Base-by-base conservation (phyloP, 306 rosid genomes). In the Cicer arietinum region DNA sequence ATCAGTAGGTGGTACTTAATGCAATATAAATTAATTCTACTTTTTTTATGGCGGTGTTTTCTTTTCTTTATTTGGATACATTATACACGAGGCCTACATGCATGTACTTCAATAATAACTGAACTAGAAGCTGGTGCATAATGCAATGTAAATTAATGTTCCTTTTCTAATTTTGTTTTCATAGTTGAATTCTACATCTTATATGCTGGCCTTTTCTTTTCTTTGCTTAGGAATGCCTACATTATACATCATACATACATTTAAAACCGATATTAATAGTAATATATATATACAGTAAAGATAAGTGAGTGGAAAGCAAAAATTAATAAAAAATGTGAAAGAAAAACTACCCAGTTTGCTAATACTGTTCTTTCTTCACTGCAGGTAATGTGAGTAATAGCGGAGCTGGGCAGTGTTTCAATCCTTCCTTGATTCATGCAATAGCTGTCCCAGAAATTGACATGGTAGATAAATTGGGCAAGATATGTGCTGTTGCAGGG, bases 341-440 rank as follows among this genome's bases (percentile, higher is more conserved):
- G 43, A 51, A 25, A 52, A 68, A 30, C 48, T 16, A 10, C 56
- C 72, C 18, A 30, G 16, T 65, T 70, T 25, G 45, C 37, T 63
- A 7, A 71, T 57, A 20, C 10, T 77, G 60, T 66, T 54, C 62
- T 73, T 81, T 77, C 67, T 48, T 45, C 20, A 43, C 69, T 81
- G 82, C 91, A 94, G 97, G 90, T 62, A 73, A 82, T 11, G 52
- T 65, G 62, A 76, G 85, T 67, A 75, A 84, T 56, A 72, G 82
- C 41, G 68, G 20, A 43, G 42, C 89, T 2, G 95, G 87, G 50
- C 95, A 89, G 75, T 90, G 88, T 83, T 83, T 83, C 59, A 94
- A 94, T 85, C 99, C 97, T 75, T 94, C 99, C 78, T 89, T 90
- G 76, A 61, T 94, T 75, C 97, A 91, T 48, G 86, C 96, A 57